Base-by-base conservation (phyloP, 2,329 filamentous ascomycete genomes). In the Hypoxylon rubiginosum region DNA sequence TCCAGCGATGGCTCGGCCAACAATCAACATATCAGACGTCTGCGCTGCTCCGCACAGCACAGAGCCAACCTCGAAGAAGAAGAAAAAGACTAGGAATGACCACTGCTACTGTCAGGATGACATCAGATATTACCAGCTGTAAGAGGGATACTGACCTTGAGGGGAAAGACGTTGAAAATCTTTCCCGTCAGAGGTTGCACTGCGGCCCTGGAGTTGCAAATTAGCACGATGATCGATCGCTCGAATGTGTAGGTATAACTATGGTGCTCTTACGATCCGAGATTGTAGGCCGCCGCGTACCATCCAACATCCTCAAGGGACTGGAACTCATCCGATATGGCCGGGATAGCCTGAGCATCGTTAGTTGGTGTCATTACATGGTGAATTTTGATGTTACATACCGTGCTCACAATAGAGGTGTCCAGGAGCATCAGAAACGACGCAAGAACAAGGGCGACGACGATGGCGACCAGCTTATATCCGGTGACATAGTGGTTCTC, bases 11-110 rank as follows among this genome's bases (percentile, higher is more conserved):
- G 36, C 45, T 9, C 64, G 64, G 6, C 64, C 64, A 13, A 60
- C 46, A 13, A 67, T 63, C 50, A 67, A 13, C 54, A 59, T 59
- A 19, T 9, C 4, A 1, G 60, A 67, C 3, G 54, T 46, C 3
- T 4, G 5, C 2, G 64, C 64, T 1, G 59, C 55, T 2, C 55
- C 64, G 26, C 64, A 67, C 1, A 67, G 17, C 7, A 46, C 43
- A 9, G 64, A 63, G 11, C 45, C 45, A 3, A 49, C 21, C 45
- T 49, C 45, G 45, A 49, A 57, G 1, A 54, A 10, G 34, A 15
- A 46, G 19, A 68, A 65, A 41, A 60, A 68, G 5, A 28, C 15
- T 1, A 65, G 43, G 17, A 62, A 68, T 2, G 66, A 53, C 62
- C 58, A 65, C 62, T 68, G 15, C 2, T 34, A 48, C 8, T 41